Percentiles rank a stretch among this genome's conserved stretches.
Evolutionary conservation across 208 protist genomes (phyloP).

Genomic region (Wallacemonas sp.): DNA sequence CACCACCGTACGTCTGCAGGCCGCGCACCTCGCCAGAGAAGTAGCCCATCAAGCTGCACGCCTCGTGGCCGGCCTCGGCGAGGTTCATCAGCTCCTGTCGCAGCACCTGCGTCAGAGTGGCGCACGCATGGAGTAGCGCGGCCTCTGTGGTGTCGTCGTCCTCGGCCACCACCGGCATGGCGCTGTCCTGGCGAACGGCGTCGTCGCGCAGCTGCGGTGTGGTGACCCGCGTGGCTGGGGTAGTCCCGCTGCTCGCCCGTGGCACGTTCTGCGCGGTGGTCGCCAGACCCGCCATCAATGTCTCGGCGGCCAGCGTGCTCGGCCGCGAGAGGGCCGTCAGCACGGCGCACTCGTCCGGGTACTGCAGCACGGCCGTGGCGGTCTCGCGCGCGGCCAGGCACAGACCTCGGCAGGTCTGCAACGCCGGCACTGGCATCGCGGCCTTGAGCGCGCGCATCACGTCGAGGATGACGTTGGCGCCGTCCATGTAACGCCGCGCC

Average conservation of each 20-base stretch:
- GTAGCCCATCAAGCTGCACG: constrained; percentile 65
- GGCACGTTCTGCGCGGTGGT: not conserved
- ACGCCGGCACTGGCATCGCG: constrained; percentile 31
- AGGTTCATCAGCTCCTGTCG: constrained; percentile 43
- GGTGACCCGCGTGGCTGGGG: no score
- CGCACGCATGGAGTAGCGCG: constrained; percentile 16
- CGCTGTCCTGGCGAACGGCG: no score
- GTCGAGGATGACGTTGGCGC: constrained; percentile 65
- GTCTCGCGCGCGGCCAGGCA: constrained; percentile 67
- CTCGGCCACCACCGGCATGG: not conserved
- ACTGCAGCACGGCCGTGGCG: constrained; percentile 21
- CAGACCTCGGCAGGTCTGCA: constrained; percentile 58
- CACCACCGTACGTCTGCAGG: constrained; percentile 63
- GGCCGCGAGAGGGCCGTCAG: constrained; percentile 4
- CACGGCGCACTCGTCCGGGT: constrained; percentile 11
- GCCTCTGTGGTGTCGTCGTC: constrained; percentile 9
- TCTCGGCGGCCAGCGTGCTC: constrained; percentile 6
- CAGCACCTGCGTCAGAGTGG: constrained; percentile 17
- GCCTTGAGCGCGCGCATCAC: constrained; percentile 52
- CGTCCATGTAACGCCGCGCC: constrained; percentile 64
- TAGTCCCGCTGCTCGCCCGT: no score
- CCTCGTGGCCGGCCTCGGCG: constrained; percentile 36
- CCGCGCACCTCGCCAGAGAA: constrained; percentile 69
- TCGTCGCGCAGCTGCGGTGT: no score
- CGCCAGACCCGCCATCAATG: constrained; percentile 4